Conservation (phyloP, 2,329 filamentous ascomycete species). For the Aspergillus clavatus region DNA sequence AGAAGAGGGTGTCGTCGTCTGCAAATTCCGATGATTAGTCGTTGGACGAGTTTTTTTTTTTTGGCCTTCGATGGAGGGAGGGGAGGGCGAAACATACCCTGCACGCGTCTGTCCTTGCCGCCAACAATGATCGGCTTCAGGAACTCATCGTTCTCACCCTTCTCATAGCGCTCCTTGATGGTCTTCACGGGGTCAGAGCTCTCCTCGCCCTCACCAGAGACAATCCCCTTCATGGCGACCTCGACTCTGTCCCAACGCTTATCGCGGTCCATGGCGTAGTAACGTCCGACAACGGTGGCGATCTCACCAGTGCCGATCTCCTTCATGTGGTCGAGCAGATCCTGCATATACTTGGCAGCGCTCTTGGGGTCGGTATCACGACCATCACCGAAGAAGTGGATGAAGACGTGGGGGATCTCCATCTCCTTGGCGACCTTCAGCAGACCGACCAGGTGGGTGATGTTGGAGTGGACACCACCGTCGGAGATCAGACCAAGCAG, state of each 20-base stretch:
- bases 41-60: not conserved
- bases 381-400: conserved; percentile 98
- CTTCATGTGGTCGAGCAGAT: conserved; percentile 72
- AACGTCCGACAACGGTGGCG: conserved; percentile 88
- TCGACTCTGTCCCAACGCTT: conserved; percentile 98
- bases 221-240: conserved; percentile 78
- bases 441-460: conserved; percentile 83
- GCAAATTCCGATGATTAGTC: conserved; percentile 18
- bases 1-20: conserved; percentile 94
- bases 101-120: conserved; percentile 76
- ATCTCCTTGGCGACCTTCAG: conserved; percentile 86
- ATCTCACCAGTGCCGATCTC: conserved; percentile 84
- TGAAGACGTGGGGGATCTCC: conserved; percentile 83
- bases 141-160: conserved; percentile 93
- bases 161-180: conserved; percentile 81
- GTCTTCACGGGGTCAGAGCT: conserved; percentile 79
- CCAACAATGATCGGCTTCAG: conserved; percentile 94
- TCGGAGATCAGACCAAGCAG: conserved; percentile 89
- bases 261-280: conserved; percentile 99
- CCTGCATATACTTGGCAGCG: conserved; percentile 78
- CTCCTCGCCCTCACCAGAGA: conserved; percentile 81
- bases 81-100: conserved; percentile 63
- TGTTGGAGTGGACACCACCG: conserved; percentile 94
- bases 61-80: not conserved
- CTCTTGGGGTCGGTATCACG: conserved; percentile 98